These are phyloP conservation scores for Neoboletus brunneissimus DNA, from an alignment of 768 basidiomycete species.

Conservation along the genomic window DNA sequence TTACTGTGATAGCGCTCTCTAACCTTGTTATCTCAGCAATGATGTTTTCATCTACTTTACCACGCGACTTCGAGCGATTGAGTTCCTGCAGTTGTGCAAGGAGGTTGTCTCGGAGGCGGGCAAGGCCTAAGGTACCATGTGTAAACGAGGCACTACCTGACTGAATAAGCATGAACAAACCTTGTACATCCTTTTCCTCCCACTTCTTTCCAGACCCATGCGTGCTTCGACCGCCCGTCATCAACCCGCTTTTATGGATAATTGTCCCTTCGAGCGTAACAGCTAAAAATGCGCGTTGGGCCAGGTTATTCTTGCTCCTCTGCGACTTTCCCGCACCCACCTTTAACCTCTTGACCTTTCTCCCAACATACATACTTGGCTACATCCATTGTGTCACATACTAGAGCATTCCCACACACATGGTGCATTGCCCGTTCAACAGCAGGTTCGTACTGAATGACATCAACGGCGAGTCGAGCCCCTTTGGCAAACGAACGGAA, in stretches of 20 bases:
- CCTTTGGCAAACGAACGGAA: constrained; percentile 90
- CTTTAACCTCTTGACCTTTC: constrained; percentile 95
- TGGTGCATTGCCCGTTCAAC: constrained; percentile 96
- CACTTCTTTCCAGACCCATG: constrained; percentile 80
- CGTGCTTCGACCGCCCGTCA: constrained; percentile 89
- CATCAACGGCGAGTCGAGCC: constrained; percentile 80
- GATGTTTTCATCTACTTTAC: constrained; percentile 78
- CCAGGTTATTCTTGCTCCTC: not conserved
- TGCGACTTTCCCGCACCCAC: constrained; percentile 57
- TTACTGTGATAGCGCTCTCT: constrained; percentile 71
- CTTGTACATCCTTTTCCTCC: constrained; percentile 92
- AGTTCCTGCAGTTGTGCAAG: constrained; percentile 77
- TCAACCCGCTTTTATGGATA: constrained; percentile 95
- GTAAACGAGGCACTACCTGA: constrained; percentile 26
- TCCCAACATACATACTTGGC: constrained; percentile 91
- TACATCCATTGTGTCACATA: constrained; percentile 95
- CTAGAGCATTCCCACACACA: constrained; percentile 91
- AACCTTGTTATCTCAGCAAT: constrained; percentile 74
- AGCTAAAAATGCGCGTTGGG: constrained; percentile 44
- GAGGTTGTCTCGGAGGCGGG: constrained; percentile 67
- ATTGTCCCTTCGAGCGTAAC: constrained; percentile 96
- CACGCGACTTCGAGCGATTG: constrained; percentile 78
- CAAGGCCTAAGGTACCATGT: constrained; percentile 36
- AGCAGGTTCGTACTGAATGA: constrained; percentile 76
- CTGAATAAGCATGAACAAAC: constrained; percentile 36